phyloP scores from a whole-genome alignment of 2,329 filamentous ascomycete species.

The Epichloe baconii region DNA sequence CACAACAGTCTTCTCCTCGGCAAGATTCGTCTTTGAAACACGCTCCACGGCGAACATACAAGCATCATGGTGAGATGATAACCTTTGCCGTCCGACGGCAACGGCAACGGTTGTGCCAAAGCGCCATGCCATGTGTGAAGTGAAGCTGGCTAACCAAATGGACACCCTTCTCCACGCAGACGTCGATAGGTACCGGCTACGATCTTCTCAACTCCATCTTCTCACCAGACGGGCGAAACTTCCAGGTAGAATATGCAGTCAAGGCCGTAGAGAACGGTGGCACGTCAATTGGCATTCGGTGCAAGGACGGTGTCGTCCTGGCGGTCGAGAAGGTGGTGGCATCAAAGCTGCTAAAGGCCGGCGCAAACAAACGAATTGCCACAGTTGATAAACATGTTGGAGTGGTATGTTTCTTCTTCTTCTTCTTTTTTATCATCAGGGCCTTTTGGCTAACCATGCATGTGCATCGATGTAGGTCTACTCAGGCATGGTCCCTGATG shows the following conservation, averaged over 20 bases:
- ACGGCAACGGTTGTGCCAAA: neutral
- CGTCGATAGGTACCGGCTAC: conserved; percentile 98
- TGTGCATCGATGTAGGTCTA: conserved; percentile 53
- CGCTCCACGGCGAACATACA: conserved; percentile 1
- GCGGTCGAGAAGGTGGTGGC: conserved; percentile 93
- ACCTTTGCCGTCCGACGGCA: neutral
- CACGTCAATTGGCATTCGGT: conserved; percentile 89
- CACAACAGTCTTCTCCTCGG: neutral
- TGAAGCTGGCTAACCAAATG: conserved; percentile 3
- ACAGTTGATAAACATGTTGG: conserved; percentile 90
- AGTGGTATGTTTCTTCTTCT: conserved; percentile 48
- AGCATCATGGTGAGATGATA: conserved; percentile 11
- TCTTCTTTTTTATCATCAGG: no score
- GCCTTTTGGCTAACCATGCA: neutral
- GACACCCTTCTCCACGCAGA: conserved; percentile 42
- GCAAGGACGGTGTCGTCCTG: conserved; percentile 92
- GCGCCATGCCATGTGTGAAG: neutral
- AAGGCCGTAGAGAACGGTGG: conserved; percentile 98
- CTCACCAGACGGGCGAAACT: conserved; percentile 96
- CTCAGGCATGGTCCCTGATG: conserved; percentile 88
- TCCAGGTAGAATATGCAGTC: conserved; percentile 97
- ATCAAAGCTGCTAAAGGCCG: conserved; percentile 89
- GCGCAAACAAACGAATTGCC: conserved; percentile 93
- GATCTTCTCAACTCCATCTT: conserved; percentile 99
- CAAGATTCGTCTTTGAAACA: neutral